Evolutionary conservation across 2,329 filamentous ascomycete genomes (phyloP).

Genomic region (Scytalidium sp.): DNA sequence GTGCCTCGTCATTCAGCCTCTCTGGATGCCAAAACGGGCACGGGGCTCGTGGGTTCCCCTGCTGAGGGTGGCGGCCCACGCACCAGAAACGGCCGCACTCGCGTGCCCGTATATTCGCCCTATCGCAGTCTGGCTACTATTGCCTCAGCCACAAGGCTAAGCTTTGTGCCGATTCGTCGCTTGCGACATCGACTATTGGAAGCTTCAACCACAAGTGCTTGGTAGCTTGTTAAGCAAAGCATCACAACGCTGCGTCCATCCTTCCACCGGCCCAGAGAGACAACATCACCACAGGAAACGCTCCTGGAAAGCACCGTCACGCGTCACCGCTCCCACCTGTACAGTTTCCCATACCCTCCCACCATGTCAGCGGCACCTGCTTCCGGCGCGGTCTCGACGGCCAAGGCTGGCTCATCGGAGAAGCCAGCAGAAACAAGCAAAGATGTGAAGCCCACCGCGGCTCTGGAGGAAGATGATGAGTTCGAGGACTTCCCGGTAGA

Average conservation of each 20-base stretch:
- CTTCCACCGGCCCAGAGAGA: background rate
- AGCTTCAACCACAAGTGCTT: background rate
- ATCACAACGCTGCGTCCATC: background rate
- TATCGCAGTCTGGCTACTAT: background rate
- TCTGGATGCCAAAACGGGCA: background rate
- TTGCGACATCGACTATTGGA: background rate
- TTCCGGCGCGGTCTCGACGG: slow-evolving; percentile 20
- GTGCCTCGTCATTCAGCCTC: background rate
- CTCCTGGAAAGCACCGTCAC: background rate
- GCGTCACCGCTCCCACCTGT: background rate
- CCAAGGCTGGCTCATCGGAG: slow-evolving; percentile 18
- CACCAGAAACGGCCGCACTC: background rate
- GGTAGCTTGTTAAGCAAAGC: background rate
- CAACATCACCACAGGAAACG: background rate
- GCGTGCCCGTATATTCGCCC: background rate
- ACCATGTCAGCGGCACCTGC: slow-evolving; percentile 29
- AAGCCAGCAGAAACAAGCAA: slow-evolving; percentile 29
- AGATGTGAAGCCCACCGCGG: slow-evolving; percentile 44
- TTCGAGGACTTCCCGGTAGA: slow-evolving; percentile 99
- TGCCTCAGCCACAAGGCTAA: background rate
- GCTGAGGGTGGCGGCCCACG: background rate
- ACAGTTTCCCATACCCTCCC: slow-evolving; percentile 1
- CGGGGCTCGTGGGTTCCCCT: background rate
- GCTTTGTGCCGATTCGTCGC: background rate
- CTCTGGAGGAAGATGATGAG: slow-evolving; percentile 95